A percentile compares a stretch with the other conserved stretches of the same genome.
These are phyloP conservation scores for Punica granatum DNA, from an alignment of 345 rosid genomes.

Conservation along the genomic window DNA sequence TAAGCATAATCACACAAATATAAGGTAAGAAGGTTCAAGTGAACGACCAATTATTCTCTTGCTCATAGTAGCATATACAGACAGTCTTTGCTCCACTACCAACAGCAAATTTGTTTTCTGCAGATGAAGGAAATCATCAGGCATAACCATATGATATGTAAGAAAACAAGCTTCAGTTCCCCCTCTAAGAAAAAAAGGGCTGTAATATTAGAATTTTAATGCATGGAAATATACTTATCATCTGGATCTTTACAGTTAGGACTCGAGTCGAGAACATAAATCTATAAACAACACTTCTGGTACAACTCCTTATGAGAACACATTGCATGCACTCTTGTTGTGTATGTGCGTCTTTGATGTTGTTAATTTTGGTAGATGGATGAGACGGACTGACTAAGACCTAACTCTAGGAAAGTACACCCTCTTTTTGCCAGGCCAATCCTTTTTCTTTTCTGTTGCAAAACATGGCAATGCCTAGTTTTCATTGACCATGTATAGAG, in stretches of 20 bases:
- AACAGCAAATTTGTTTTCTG: slow-evolving; percentile 97
- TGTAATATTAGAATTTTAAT: not conserved
- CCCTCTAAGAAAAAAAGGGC: not conserved
- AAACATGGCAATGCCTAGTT: not conserved
- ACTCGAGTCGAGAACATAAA: not conserved
- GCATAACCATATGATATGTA: not conserved
- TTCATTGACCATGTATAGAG: not conserved
- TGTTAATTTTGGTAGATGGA: not conserved
- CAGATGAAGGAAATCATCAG: slow-evolving; percentile 2
- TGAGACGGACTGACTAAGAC: not conserved
- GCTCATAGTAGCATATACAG: slow-evolving; percentile 96
- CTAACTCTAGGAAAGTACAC: not conserved
- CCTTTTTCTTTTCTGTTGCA: not conserved
- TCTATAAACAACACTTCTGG: not conserved
- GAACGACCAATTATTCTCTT: slow-evolving; percentile 90
- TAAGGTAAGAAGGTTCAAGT: not conserved
- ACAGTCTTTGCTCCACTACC: slow-evolving; percentile 99
- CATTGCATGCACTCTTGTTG: not conserved
- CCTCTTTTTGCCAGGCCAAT: not conserved
- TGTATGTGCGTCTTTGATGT: not conserved
- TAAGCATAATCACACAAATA: slow-evolving; percentile 5
- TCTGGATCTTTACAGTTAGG: not conserved
- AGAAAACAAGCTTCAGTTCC: not conserved
- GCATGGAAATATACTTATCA: not conserved
- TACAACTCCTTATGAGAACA: not conserved